Conservation (phyloP, 2,329 filamentous ascomycete genomes). For the Leptosphaerulina australis region DNA sequence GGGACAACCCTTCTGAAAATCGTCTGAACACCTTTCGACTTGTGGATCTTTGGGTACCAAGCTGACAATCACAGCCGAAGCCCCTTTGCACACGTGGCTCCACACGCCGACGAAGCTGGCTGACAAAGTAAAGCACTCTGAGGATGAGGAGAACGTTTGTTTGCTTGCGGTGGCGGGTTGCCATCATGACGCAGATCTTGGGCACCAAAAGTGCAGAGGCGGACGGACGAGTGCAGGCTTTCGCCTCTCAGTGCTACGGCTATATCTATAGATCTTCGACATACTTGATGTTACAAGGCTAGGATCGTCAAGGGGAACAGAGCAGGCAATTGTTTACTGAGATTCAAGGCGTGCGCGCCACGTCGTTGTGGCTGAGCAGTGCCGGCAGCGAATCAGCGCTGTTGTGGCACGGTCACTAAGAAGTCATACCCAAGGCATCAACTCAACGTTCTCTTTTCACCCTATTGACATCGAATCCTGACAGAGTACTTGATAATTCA, state of each 20-base stretch:
- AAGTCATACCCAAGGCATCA: constrained; percentile 13
- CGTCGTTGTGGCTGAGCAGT: constrained; percentile 10
- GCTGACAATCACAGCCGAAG: constrained; percentile 26
- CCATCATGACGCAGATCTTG: constrained; percentile 37
- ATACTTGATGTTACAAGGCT: constrained; percentile 37
- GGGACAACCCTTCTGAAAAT: constrained; percentile 36
- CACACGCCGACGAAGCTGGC: constrained; percentile 47
- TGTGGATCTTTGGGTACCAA: constrained; percentile 31
- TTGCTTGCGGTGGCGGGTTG: constrained; percentile 35
- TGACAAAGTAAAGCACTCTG: constrained; percentile 48
- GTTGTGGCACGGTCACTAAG: constrained; percentile 9
- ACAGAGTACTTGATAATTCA: constrained; percentile 23
- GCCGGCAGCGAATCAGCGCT: neutral
- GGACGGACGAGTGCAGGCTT: constrained; percentile 28
- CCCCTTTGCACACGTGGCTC: constrained; percentile 37
- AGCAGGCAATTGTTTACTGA: constrained; percentile 24
- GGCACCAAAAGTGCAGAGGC: constrained; percentile 30
- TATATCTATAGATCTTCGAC: constrained; percentile 33
- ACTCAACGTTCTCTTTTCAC: constrained; percentile 17
- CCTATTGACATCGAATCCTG: constrained; percentile 28
- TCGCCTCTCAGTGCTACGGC: constrained; percentile 18
- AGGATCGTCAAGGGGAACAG: constrained; percentile 31
- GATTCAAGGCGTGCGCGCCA: constrained; percentile 20
- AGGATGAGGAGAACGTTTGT: constrained; percentile 46
- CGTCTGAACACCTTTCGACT: constrained; percentile 35